These are phyloP conservation scores for Phaeosphaeria sp. DNA, from an alignment of 2,329 filamentous ascomycete genomes.

Conservation along the genomic window DNA sequence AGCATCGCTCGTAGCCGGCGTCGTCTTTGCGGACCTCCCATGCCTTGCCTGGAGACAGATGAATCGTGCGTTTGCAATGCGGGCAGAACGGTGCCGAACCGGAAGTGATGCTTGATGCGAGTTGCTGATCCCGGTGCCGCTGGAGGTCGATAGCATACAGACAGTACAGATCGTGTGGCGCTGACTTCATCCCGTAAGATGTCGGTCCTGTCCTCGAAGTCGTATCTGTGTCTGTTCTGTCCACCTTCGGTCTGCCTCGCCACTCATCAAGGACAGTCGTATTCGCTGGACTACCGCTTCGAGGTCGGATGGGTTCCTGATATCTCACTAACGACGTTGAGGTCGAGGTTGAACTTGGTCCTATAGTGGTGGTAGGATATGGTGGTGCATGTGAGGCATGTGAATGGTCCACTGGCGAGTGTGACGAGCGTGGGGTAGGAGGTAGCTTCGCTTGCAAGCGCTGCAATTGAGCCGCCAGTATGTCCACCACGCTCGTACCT, in stretches of 20 bases:
- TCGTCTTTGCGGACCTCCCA: constrained; percentile 46
- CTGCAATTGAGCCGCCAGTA: constrained; percentile 33
- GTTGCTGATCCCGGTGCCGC: constrained; percentile 31
- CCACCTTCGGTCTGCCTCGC: constrained; percentile 23
- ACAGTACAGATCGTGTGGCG: constrained; percentile 34
- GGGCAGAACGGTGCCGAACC: constrained; percentile 38
- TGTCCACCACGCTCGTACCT: constrained; percentile 35
- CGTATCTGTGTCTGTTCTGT: constrained; percentile 26
- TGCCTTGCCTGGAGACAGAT: constrained; percentile 43
- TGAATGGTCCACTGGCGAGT: constrained; percentile 16
- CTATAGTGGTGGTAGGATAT: constrained; percentile 19
- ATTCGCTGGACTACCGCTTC: constrained; percentile 29
- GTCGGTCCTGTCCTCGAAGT: constrained; percentile 33
- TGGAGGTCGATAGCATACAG: constrained; percentile 43
- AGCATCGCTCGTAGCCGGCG: constrained; percentile 39
- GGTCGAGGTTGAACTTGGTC: constrained; percentile 27
- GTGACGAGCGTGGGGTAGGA: constrained; percentile 21
- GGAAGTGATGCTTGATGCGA: constrained; percentile 33
- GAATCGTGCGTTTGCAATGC: constrained; percentile 34
- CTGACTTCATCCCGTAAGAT: constrained; percentile 24
- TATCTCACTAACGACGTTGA: constrained; percentile 36
- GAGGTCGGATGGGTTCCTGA: constrained; percentile 16
- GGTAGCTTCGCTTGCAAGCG: constrained; percentile 29
- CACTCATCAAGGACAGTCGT: constrained; percentile 31
- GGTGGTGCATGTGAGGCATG: constrained; percentile 12